Conservation (phyloP, 2,329 filamentous ascomycete genomes). For the Fusarium sp. region DNA sequence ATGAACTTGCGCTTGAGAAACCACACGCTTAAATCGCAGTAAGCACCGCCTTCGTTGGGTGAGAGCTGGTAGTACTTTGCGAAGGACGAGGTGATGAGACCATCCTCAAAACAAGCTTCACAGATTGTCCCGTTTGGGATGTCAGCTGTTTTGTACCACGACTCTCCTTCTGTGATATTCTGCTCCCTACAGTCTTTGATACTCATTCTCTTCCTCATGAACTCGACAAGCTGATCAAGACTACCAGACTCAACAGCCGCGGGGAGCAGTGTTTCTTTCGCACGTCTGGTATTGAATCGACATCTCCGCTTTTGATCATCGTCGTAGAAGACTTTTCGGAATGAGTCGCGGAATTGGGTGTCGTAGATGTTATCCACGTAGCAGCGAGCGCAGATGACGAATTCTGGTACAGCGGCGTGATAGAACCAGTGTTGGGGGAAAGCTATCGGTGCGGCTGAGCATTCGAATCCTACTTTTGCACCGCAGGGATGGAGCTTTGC, state of each 20-base stretch:
- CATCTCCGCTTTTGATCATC: constrained; percentile 48
- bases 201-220: constrained; percentile 43
- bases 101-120: constrained; percentile 52
- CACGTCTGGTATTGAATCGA: constrained; percentile 48
- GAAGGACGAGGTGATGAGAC: constrained; percentile 47
- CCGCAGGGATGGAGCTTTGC: constrained; percentile 26
- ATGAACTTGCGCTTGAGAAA: constrained; percentile 48
- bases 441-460: constrained; percentile 37
- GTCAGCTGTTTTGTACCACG: constrained; percentile 51
- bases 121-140: constrained; percentile 51
- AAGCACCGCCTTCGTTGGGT: not conserved
- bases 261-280: constrained; percentile 48
- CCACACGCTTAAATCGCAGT: constrained; percentile 49
- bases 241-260: constrained; percentile 44
- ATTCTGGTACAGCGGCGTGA: constrained; percentile 48
- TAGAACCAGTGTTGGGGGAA: constrained; percentile 53
- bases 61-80: constrained; percentile 43
- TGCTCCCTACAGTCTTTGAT: constrained; percentile 33
- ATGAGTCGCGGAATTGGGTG: constrained; percentile 44
- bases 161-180: constrained; percentile 16
- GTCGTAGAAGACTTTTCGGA: constrained; percentile 32
- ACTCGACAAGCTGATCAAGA: constrained; percentile 43
- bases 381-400: constrained; percentile 52
- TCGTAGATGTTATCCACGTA: constrained; percentile 52
- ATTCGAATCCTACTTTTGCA: constrained; percentile 40